These are phyloP conservation scores for Pseudocercospora eumusae DNA, from an alignment of 2,329 filamentous ascomycete genomes.

Conservation along the genomic window DNA sequence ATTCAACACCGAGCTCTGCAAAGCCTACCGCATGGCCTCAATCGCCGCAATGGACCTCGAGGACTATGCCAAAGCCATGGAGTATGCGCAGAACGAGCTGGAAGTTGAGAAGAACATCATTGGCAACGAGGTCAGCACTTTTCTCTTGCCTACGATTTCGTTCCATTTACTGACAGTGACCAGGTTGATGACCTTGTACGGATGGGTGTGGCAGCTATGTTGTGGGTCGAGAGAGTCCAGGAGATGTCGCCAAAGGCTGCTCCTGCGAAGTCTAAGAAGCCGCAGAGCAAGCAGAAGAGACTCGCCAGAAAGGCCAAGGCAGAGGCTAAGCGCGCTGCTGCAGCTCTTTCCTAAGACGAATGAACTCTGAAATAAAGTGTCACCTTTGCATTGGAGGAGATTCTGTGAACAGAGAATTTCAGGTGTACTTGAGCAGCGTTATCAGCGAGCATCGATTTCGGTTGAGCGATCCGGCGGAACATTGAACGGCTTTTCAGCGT, in stretches of 20 bases:
- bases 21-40: slow-evolving; percentile 31
- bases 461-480: slow-evolving; percentile 8
- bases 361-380: neutral
- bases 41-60: slow-evolving; percentile 18
- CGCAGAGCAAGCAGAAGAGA: neutral
- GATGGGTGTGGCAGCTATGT: slow-evolving; percentile 16
- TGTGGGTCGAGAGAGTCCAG: slow-evolving; percentile 20
- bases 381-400: neutral
- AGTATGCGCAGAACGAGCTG: slow-evolving; percentile 28
- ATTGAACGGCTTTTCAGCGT: slow-evolving; percentile 15
- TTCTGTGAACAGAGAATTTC: neutral
- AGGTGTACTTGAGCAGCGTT: neutral
- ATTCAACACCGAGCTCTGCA: slow-evolving; percentile 26
- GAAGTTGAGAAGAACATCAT: slow-evolving; percentile 36
- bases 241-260: neutral
- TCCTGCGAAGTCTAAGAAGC: neutral
- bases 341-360: neutral
- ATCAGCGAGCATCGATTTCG: slow-evolving; percentile 10
- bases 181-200: slow-evolving; percentile 23
- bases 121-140: neutral
- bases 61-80: slow-evolving; percentile 20
- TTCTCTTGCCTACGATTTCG: neutral
- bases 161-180: slow-evolving; percentile 10
- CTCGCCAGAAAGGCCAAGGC: slow-evolving; percentile 1
- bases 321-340: slow-evolving; percentile 6